phyloP scores from a whole-genome alignment of 805 yeast genomes.

The Kodamaea kaohsiungensis region DNA sequence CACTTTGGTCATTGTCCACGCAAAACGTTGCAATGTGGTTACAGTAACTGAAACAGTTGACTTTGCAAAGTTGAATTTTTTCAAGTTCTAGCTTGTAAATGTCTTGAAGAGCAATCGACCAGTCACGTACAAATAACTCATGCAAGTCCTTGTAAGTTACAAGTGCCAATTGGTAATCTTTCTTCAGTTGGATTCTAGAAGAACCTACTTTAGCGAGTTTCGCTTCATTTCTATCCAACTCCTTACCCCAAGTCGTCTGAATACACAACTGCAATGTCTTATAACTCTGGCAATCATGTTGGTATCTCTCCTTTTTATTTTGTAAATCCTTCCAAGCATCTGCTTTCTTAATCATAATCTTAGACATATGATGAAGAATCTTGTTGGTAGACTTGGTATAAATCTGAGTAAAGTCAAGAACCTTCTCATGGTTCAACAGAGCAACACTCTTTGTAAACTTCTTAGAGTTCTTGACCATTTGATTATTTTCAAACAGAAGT shows the following conservation, averaged over 20 bases:
- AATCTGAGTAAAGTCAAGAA: slow-evolving; percentile 51
- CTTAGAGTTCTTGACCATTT: slow-evolving; percentile 57
- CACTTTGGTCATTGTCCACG: slow-evolving; percentile 75
- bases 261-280: slow-evolving; percentile 62
- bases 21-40: slow-evolving; percentile 74
- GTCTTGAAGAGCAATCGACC: slow-evolving; percentile 63
- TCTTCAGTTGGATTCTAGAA: slow-evolving; percentile 41
- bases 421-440: slow-evolving; percentile 46
- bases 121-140: slow-evolving; percentile 68
- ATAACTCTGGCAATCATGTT: slow-evolving; percentile 56
- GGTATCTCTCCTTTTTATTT: slow-evolving; percentile 49
- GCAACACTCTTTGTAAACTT: slow-evolving; percentile 54
- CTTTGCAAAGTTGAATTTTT: slow-evolving; percentile 65
- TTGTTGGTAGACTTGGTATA: slow-evolving; percentile 56
- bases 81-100: slow-evolving; percentile 72
- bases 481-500: slow-evolving; percentile 57
- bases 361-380: slow-evolving; percentile 56
- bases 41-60: slow-evolving; percentile 76
- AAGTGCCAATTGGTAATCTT: slow-evolving; percentile 59
- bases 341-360: slow-evolving; percentile 50
- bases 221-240: slow-evolving; percentile 58
- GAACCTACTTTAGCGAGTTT: slow-evolving; percentile 54
- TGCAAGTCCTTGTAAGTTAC: slow-evolving; percentile 54
- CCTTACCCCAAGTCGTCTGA: slow-evolving; percentile 72
- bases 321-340: slow-evolving; percentile 38